These are phyloP conservation scores for Lentinula sp. DNA, from an alignment of 768 basidiomycete species.

Conservation along the genomic window DNA sequence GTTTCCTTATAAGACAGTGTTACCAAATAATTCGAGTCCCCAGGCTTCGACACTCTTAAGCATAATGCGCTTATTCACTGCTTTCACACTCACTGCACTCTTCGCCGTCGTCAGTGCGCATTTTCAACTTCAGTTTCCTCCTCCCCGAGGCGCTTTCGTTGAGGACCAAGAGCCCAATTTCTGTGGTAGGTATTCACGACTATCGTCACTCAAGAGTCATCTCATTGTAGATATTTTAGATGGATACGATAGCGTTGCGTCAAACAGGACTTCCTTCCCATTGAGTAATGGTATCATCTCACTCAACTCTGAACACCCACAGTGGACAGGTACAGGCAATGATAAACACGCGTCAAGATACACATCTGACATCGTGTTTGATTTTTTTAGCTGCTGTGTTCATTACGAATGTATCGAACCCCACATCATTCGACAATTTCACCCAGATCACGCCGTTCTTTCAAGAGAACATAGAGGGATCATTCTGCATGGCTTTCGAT, in stretches of 20 bases:
- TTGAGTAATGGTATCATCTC: conserved; percentile 54
- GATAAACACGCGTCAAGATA: background rate
- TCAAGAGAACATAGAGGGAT: conserved; percentile 48
- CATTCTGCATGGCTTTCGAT: conserved; percentile 63
- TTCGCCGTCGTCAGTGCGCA: conserved; percentile 54
- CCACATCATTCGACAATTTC: conserved; percentile 63
- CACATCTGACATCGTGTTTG: too few species aligned
- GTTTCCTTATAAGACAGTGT: background rate
- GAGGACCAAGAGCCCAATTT: conserved; percentile 52
- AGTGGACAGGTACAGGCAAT: conserved; percentile 42
- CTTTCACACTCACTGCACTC: conserved; percentile 30
- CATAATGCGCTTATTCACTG: conserved; percentile 8
- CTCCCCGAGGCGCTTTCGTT: conserved; percentile 64
- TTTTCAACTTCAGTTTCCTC: conserved; percentile 75
- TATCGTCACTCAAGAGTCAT: background rate
- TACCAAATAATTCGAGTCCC: background rate
- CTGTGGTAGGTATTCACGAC: conserved; percentile 48
- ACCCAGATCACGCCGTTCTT: conserved; percentile 44
- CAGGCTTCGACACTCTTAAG: background rate
- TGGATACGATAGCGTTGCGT: conserved; percentile 47
- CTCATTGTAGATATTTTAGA: conserved; percentile 31
- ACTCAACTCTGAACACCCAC: conserved; percentile 59
- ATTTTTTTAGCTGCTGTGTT: conserved; percentile 38
- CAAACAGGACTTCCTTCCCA: conserved; percentile 65
- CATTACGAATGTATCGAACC: conserved; percentile 50